Evolutionary conservation across 805 yeast genomes (phyloP).

Genomic region (Jamesozyma hellenica): DNA sequence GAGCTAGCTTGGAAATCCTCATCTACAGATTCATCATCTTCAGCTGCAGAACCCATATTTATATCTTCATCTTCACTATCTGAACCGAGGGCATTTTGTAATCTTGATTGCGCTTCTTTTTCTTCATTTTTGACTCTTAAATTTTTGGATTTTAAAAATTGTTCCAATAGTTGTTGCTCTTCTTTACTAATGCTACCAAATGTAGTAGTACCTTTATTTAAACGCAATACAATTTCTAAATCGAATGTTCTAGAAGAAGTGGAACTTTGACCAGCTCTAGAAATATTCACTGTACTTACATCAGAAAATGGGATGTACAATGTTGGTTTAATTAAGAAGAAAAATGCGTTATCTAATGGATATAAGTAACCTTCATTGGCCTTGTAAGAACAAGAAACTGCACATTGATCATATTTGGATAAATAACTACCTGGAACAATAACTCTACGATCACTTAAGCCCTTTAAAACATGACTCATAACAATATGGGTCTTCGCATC

Average conservation of each 20-base stretch:
- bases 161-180: constrained; percentile 74
- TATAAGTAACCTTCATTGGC: constrained; percentile 92
- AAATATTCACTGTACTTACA: constrained; percentile 63
- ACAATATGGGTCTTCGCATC: constrained; percentile 83
- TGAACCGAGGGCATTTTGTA: constrained; percentile 64
- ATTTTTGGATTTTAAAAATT: constrained; percentile 66
- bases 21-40: constrained; percentile 71
- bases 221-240: constrained; percentile 63
- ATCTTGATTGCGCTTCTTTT: constrained; percentile 71
- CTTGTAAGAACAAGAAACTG: constrained; percentile 83
- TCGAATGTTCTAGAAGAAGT: constrained; percentile 85
- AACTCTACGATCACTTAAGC: constrained; percentile 78
- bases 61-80: constrained; percentile 42
- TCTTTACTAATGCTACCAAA: constrained; percentile 86
- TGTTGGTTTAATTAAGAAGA: constrained; percentile 91
- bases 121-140: constrained; percentile 80
- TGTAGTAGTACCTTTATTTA: constrained; percentile 58
- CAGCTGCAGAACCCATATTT: constrained; percentile 61
- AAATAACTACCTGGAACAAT: constrained; percentile 75
- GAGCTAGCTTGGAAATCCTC: constrained; percentile 62
- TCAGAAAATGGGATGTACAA: constrained; percentile 83
- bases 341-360: constrained; percentile 82
- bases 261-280: constrained; percentile 77
- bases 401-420: constrained; percentile 70
- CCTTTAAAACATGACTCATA: constrained; percentile 77